Evolutionary conservation across 495 filamentous ascomycete species (phyloP).

Genomic region (Penicillium coffeae): DNA sequence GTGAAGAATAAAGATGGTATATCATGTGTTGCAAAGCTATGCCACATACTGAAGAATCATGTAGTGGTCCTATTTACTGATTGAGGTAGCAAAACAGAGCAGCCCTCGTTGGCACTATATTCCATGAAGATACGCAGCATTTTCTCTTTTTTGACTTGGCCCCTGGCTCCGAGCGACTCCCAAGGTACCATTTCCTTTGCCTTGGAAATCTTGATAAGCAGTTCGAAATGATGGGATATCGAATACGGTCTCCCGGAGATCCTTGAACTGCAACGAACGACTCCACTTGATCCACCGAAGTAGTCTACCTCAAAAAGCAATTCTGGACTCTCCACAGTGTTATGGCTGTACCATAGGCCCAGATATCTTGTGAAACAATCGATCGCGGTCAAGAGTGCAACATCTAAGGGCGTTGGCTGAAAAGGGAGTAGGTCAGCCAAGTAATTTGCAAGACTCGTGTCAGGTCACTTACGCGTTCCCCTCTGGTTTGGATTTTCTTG

Average conservation of each 20-base stretch:
- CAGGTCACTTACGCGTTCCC: too few species aligned
- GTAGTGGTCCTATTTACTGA: too few species aligned
- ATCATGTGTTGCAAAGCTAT: too few species aligned
- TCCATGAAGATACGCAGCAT: conserved; percentile 5
- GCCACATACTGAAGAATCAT: too few species aligned
- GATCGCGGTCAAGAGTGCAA: not conserved
- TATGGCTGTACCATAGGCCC: conserved; percentile 5
- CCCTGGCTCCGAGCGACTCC: not conserved
- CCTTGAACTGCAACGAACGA: conserved; percentile 4
- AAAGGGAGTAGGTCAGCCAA: not conserved
- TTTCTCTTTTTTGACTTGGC: not conserved
- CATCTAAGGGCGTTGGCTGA: not conserved
- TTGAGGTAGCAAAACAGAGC: too few species aligned
- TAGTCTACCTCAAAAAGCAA: not conserved
- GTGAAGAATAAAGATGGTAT: too few species aligned
- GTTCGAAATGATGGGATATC: not conserved
- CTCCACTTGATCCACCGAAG: not conserved
- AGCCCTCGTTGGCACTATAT: not conserved
- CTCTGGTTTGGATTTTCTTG: too few species aligned
- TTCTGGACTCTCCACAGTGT: conserved; percentile 4
- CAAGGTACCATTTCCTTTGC: conserved; percentile 7
- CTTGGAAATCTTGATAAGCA: conserved; percentile 1
- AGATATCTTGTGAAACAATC: not conserved
- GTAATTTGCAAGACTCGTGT: not conserved
- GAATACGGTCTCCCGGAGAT: not conserved